Evolutionary conservation across 169 alveolate species (phyloP).

Genomic region (Cryptosporidium meleagridis): DNA sequence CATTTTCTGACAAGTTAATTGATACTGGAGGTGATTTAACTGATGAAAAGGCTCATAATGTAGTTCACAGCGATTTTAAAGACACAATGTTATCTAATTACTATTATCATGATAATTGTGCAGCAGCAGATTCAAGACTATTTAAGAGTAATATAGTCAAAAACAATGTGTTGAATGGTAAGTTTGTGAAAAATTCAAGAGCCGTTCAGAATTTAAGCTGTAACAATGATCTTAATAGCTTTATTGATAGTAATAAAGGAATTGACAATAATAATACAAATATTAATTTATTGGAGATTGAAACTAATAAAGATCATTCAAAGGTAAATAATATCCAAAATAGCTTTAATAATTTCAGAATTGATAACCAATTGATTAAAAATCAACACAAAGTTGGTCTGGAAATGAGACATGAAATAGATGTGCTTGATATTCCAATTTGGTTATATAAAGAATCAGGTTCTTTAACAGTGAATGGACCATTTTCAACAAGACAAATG

Average conservation of each 20-base stretch:
- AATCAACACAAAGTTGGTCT: not conserved
- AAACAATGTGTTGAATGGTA: not conserved
- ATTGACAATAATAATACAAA: no score
- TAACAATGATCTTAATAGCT: not conserved
- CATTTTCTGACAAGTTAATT: not conserved
- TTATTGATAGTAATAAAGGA: not conserved
- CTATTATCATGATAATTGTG: not conserved
- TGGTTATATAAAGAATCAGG: slow-evolving; percentile 36
- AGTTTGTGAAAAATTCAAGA: not conserved
- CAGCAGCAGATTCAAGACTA: not conserved
- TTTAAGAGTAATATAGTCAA: not conserved
- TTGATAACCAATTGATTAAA: slow-evolving; percentile 1
- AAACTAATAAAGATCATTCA: not conserved
- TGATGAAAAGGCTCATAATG: not conserved
- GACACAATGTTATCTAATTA: not conserved
- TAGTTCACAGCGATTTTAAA: not conserved
- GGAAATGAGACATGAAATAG: not conserved
- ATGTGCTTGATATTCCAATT: slow-evolving; percentile 6
- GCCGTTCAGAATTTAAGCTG: not conserved
- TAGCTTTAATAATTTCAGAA: not conserved
- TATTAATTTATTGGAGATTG: not conserved
- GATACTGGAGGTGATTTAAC: not conserved
- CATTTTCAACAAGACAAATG: slow-evolving; percentile 30
- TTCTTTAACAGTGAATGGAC: slow-evolving; percentile 10
- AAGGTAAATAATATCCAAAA: not conserved